Base-by-base conservation (phyloP, 345 rosid species). In the Syzygium aromaticum region DNA sequence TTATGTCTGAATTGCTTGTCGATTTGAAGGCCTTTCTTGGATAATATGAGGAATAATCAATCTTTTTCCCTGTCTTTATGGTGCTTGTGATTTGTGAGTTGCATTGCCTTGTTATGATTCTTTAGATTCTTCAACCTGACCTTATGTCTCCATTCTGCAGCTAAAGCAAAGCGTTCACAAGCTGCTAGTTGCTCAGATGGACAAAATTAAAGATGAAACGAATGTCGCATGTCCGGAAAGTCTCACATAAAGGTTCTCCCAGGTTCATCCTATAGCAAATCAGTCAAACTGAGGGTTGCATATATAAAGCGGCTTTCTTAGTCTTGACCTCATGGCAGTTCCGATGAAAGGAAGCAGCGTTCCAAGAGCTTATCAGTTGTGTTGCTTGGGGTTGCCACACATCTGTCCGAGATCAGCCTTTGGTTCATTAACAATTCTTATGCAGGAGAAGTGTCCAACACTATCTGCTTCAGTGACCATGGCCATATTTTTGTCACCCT, bases 91-190 rank as follows among this genome's bases (percentile, higher is more conserved):
- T 85, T 27, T 56, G 67, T 25, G 64, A 46, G 46, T 56, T 30
- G 56, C 84, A 21, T 86, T 43, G 7, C 61, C 11, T 89, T 56
- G 8, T 25, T 51, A 25, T 83, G 38, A 83, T 83, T 25, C 0
- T 15, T 83, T 23, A 28, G 54, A 54, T 52, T 84, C 57, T 78
- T 38, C 80, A 73, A 38, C 49, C 38, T 73, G 49, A 73, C 27
- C 82, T 73, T 7, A 19, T 57, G 46, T 88, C 54, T 86, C 54
- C 88, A 54, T 54, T 82, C 30, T 90, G 92, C 94, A 95, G 98
- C 91, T 96, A 85, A 95, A 92, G 89, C 88, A 86, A 84, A 90
- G 85, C 87, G 98, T 95, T 89, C 93, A 93, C 53, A 90, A 91
- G 67, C 77, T 94, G 85, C 90, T 96, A 87, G 88, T 84, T 84